Conservation (phyloP, 768 basidiomycete species). For the Leccinum fibrillosum region DNA sequence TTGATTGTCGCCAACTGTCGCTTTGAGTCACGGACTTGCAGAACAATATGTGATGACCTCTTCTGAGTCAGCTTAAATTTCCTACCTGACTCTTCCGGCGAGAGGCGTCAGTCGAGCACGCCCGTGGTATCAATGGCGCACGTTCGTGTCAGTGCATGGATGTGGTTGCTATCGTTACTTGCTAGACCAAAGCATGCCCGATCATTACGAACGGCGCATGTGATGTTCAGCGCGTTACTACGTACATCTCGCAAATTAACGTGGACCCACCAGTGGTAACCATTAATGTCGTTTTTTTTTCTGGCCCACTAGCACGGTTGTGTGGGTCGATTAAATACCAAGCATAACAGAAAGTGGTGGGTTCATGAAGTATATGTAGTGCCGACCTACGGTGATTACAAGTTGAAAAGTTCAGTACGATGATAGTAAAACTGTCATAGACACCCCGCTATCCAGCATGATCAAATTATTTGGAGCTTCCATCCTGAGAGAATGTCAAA, state of each 20-base stretch:
- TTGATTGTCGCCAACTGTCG: too few relatives aligned
- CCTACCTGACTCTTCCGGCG: too few relatives aligned
- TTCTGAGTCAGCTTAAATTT: too few relatives aligned
- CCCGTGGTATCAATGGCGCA: too few relatives aligned
- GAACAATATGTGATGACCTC: too few relatives aligned
- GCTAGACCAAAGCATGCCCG: background rate
- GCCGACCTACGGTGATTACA: slow-evolving; percentile 5
- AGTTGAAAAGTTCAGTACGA: background rate
- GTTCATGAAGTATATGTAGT: background rate
- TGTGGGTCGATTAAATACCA: background rate
- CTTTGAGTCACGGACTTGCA: too few relatives aligned
- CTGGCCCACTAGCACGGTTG: background rate
- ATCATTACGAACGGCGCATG: too few relatives aligned
- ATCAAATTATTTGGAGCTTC: background rate
- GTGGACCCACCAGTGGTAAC: background rate
- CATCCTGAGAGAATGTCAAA: background rate
- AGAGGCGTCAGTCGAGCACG: too few relatives aligned
- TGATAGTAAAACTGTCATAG: background rate
- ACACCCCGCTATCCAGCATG: background rate
- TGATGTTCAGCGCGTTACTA: background rate
- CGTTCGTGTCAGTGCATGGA: too few relatives aligned
- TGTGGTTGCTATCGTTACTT: background rate
- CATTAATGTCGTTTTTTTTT: background rate
- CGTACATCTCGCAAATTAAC: background rate
- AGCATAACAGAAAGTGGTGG: background rate